Evolutionary conservation across 2,329 filamentous ascomycete genomes (phyloP), one percentile per base, ranked within the genome.

Genomic region (Chaetoscypha palmicola): DNA sequence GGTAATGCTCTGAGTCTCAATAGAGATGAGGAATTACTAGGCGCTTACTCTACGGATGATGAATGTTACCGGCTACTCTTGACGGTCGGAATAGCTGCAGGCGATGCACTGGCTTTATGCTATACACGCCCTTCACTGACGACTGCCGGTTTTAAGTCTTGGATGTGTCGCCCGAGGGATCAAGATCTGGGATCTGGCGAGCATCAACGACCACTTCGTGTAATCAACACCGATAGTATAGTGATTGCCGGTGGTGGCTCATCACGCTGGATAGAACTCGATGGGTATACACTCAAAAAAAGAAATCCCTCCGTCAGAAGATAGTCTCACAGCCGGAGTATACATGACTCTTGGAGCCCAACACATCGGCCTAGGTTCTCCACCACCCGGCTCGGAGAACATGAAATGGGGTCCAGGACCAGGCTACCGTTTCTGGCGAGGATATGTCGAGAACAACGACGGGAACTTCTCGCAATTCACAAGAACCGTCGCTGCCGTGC

Each of bases 21-120:
- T 14, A 30, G 43, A 28, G 24, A 28, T 35, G 20, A 11, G 8
- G 43, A 40, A 12, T 14, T 30, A 8, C 31, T 41, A 32, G 28
- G 11, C 19, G 12, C 12, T 11, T 41, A 36, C 19, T 28, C 10
- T 11, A 36, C 43, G 4, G 30, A 40, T 11, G 30, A 40, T 30
- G 43, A 45, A 22, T 40, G 36, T 28, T 45, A 35, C 22, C 36
- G 43, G 12, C 43, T 36, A 20, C 37, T 45, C 22, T 32, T 45
- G n/a, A 41, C 32, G 7, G n/a, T 45, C 2, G 43, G 30, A 14
- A 24, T 45, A 10, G 43, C 37, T 28, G 37, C 37, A 10, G 43
- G 43, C 11, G 43, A 45, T 23, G 30, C 31, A 9, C 31, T 28
- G 10, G 22, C 37, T 19, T 31, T 45, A 8, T 40, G 37, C 14